Evolutionary conservation across 495 filamentous ascomycete genomes (phyloP).

Genomic region (Talaromyces proteolyticus): DNA sequence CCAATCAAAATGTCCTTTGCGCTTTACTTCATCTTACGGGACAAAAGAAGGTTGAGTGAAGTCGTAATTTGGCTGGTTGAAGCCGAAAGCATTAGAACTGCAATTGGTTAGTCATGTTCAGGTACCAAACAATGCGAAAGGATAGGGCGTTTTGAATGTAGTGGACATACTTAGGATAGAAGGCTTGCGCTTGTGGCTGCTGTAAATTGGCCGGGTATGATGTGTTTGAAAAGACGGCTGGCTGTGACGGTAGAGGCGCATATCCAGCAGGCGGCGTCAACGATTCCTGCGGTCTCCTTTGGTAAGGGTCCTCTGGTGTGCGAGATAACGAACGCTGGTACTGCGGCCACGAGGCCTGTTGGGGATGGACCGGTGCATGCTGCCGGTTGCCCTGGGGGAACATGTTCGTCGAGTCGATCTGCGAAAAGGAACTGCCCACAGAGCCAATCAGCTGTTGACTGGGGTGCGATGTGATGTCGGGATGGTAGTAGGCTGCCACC

Average conservation of each 20-base stretch:
- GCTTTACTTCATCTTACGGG: constrained; percentile 13
- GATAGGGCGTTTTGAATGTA: not conserved
- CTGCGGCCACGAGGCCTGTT: constrained; percentile 6
- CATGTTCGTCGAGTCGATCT: constrained; percentile 3
- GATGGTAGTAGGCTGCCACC: not conserved
- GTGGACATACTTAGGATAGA: constrained; percentile 5
- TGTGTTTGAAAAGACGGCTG: constrained; percentile 3
- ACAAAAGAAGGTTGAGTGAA: constrained; percentile 18
- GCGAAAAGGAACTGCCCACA: constrained; percentile 3
- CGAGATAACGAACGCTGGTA: constrained; percentile 4
- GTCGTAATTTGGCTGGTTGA: constrained; percentile 26
- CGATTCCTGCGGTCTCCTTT: constrained; percentile 3
- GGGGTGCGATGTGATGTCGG: constrained; percentile 4
- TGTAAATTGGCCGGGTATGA: constrained; percentile 3
- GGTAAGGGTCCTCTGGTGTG: constrained; percentile 5
- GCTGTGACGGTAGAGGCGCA: constrained; percentile 3
- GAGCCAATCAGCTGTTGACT: not conserved
- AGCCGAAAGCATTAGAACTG: constrained; percentile 1
- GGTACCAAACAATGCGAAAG: not conserved
- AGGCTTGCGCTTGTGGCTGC: constrained; percentile 3
- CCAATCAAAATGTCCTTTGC: not conserved
- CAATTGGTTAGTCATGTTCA: not conserved
- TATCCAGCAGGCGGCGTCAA: not conserved
- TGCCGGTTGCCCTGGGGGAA: constrained; percentile 5
- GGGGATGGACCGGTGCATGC: not conserved